phyloP scores from a whole-genome alignment of 2,329 filamentous ascomycete species.

The Alternaria consortialis region DNA sequence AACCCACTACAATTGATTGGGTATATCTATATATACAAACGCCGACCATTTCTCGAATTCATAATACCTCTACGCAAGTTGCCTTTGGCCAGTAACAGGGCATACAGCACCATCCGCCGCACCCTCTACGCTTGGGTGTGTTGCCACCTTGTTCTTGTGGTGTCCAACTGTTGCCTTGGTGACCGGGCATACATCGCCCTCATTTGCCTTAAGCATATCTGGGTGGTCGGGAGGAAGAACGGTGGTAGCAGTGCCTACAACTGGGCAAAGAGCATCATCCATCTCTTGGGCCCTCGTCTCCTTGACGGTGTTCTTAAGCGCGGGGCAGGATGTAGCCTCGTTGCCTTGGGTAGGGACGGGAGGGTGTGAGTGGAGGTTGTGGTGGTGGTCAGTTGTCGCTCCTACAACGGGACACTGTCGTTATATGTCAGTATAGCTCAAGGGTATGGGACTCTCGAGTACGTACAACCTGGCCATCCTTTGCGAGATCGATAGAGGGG shows the following conservation, averaged over 20 bases:
- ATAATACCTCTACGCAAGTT: constrained; percentile 19
- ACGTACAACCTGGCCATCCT: constrained; percentile 50
- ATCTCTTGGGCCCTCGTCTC: constrained; percentile 49
- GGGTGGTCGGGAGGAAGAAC: constrained; percentile 56
- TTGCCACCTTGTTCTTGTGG: constrained; percentile 54
- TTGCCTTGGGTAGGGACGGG: constrained; percentile 40
- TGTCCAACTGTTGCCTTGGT: constrained; percentile 56
- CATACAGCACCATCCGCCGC: constrained; percentile 52
- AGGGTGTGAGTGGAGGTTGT: constrained; percentile 55
- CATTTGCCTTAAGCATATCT: constrained; percentile 48
- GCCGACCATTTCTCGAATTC: not conserved
- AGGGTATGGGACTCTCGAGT: not conserved
- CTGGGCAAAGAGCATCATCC: constrained; percentile 55
- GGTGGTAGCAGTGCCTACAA: constrained; percentile 55
- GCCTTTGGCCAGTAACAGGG: constrained; percentile 53
- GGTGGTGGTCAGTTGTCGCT: constrained; percentile 57
- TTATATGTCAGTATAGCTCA: constrained; percentile 6
- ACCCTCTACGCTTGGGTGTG: constrained; percentile 52
- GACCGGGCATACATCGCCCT: constrained; percentile 54
- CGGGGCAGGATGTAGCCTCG: constrained; percentile 53
- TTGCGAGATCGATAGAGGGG: constrained; percentile 50
- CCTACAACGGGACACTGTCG: constrained; percentile 56
- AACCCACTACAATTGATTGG: not conserved
- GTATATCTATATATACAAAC: constrained; percentile 1
- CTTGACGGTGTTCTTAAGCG: constrained; percentile 51